These are phyloP conservation scores for Anthostomella pinea DNA, from an alignment of 2,329 filamentous ascomycete species.

Conservation along the genomic window DNA sequence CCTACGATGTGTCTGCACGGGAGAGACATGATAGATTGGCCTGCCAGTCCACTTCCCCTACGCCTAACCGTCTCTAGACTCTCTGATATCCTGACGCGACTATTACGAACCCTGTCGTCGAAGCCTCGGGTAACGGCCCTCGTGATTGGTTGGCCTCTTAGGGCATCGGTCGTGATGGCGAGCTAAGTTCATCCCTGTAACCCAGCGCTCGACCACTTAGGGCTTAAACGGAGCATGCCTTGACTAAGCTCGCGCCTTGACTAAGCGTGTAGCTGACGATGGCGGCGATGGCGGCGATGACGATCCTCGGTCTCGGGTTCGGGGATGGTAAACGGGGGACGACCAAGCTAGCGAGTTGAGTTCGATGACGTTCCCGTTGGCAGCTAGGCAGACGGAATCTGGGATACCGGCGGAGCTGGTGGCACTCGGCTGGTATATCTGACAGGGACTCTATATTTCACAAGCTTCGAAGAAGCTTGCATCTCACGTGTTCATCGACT, in stretches of 20 bases:
- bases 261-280: neutral
- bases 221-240: conserved; percentile 1
- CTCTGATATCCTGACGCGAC: neutral
- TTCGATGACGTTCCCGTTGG: neutral
- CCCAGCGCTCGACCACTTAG: no score
- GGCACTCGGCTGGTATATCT: conserved; percentile 16
- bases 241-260: neutral
- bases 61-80: conserved; percentile 3
- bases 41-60: no score
- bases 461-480: no score
- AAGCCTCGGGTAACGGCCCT: conserved; percentile 24
- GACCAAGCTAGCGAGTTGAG: neutral
- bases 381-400: neutral
- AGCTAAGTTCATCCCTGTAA: conserved; percentile 6
- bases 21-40: conserved; percentile 29
- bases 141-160: conserved; percentile 20
- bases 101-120: conserved; percentile 12
- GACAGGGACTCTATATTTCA: no score
- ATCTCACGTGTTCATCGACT: conserved; percentile 18
- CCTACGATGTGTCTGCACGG: conserved; percentile 30
- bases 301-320: neutral
- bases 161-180: conserved; percentile 10
- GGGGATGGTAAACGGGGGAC: neutral
- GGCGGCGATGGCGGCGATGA: no score
- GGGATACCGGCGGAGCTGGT: conserved; percentile 5